Evolutionary conservation across 2,329 filamentous ascomycete species (phyloP).

Genomic region (Aureobasidium zeae): DNA sequence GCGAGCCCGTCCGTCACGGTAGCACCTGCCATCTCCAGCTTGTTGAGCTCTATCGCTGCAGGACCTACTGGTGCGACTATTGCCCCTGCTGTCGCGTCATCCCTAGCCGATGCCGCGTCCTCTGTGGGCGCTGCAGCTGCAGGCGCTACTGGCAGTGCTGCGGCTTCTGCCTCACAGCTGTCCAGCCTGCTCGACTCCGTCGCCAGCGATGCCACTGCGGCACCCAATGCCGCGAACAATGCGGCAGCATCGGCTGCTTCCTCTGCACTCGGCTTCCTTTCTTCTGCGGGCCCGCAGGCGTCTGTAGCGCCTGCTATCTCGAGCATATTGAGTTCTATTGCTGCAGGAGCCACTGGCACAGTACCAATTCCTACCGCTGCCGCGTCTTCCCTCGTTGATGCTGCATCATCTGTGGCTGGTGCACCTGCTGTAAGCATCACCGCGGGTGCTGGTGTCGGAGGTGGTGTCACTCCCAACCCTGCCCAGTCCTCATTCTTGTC

Average conservation of each 20-base stretch:
- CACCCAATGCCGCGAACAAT: not conserved
- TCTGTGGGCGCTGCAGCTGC: not conserved
- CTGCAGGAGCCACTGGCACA: not conserved
- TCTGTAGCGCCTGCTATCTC: conserved; percentile 3
- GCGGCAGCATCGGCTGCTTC: not conserved
- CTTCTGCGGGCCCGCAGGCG: not conserved
- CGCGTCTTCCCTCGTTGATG: not conserved
- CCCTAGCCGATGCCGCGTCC: not conserved
- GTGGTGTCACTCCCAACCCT: not conserved
- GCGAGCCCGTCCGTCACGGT: not conserved
- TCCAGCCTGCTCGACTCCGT: not conserved
- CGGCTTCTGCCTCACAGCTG: not conserved
- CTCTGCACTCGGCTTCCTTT: not conserved
- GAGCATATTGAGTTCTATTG: not conserved
- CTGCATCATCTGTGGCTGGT: not conserved
- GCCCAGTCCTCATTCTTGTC: not conserved
- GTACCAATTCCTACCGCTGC: not conserved
- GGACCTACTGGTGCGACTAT: not conserved
- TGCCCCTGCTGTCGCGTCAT: not conserved
- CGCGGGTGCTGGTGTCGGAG: not conserved
- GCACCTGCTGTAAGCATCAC: not conserved
- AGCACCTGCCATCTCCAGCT: not conserved
- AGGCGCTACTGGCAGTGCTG: not conserved
- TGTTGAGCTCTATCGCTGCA: not conserved
- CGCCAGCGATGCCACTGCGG: not conserved